Base-by-base conservation (phyloP, 805 yeast genomes). In the Myxozyma monticola region DNA sequence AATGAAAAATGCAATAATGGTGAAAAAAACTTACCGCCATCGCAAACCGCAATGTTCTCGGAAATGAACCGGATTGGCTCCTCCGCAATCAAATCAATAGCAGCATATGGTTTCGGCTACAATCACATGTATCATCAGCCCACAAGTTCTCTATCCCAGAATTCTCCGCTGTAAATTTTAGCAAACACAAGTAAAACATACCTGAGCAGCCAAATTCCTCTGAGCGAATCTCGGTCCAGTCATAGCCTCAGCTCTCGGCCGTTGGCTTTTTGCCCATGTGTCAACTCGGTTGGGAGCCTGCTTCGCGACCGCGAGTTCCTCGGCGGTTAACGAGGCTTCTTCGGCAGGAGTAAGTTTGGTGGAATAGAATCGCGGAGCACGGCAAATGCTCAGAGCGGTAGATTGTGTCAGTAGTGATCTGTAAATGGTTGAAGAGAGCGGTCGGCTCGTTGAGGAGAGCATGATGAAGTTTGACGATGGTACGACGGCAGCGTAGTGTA, bases 21-120 rank as follows among this genome's bases (percentile, higher is more conserved):
- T 33, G 20, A 9, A n/a, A 18, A 12, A 14, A 22, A 17, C 14
- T 15, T 56, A 54, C 69, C 74, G 34, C 96, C 96, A 62, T 85
- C 87, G 67, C 96, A 88, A 15, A 84, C 91, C 0, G 96, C 96
- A 45, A 81, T 68, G 61, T 80, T 76, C 28, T 72, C 76, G 56
- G 75, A 77, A 53, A 87, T 71, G 63, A 77, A 84, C 60, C 79
- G 72, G 36, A 87, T 71, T 2, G 96, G 95, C 63, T 81, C 81
- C 64, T 83, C 71, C 28, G 84, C 83, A 60, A 88, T 85, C 68
- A 88, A 76, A 38, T 88, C 93, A 63, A 88, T 88, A 48, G 95
- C 95, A 36, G 95, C 86, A 55, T 80, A 80, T 5, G 95, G 88
- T 62, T 76, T 77, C 48, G 96, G 96, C 70, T 87, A 93, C 38